Conservation (phyloP, 2,329 filamentous ascomycete genomes). For the Aureobasidium subglaciale region DNA sequence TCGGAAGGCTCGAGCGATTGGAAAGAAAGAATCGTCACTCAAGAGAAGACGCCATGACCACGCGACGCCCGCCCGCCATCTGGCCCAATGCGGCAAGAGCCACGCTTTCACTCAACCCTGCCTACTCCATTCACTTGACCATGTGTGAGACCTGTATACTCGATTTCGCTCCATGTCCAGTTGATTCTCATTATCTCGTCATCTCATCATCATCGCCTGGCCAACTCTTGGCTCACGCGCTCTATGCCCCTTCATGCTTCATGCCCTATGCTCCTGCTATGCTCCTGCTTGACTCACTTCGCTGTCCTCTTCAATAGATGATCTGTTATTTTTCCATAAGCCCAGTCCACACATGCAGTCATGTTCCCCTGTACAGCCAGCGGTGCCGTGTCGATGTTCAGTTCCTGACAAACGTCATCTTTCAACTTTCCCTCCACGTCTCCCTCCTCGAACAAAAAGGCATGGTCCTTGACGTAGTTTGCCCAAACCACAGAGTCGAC, state of each 20-base stretch:
- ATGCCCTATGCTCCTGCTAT: background rate
- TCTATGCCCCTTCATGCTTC: no score
- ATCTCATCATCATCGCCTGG: no score
- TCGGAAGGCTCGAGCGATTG: background rate
- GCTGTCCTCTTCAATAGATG: background rate
- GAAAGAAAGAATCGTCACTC: constrained; percentile 4
- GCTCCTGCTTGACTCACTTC: background rate
- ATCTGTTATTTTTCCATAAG: constrained; percentile 24
- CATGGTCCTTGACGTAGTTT: constrained; percentile 76
- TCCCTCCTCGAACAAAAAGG: constrained; percentile 66
- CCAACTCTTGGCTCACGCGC: no score
- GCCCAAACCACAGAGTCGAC: constrained; percentile 95
- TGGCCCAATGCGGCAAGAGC: background rate
- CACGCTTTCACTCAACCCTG: background rate
- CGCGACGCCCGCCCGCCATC: background rate
- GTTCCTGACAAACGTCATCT: constrained; percentile 30
- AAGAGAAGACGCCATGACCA: constrained; percentile 4
- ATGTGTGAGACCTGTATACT: no score
- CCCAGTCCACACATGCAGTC: constrained; percentile 34
- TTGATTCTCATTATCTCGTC: no score
- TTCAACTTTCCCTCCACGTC: constrained; percentile 56
- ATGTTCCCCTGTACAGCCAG: constrained; percentile 24
- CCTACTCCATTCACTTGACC: background rate
- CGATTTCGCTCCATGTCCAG: no score
- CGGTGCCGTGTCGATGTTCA: constrained; percentile 28